Conservation (phyloP, 208 protist species). For the Plasmodiophora brassicae region DNA sequence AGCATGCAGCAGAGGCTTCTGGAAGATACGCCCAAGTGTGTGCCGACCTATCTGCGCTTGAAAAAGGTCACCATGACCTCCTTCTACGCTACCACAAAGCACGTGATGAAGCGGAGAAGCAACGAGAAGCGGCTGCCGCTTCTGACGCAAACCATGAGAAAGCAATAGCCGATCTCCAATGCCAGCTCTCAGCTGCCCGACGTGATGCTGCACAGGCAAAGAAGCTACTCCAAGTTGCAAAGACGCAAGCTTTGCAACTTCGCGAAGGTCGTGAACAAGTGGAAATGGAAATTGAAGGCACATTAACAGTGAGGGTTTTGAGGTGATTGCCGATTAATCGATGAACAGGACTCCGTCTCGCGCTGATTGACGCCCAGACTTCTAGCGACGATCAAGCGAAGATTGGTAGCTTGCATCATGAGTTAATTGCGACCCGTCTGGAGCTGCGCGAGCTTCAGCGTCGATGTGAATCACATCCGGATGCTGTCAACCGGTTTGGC, state of each 20-base stretch:
- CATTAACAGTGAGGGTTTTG: not conserved
- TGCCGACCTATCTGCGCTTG: not conserved
- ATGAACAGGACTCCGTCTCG: not conserved
- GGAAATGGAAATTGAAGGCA: not conserved
- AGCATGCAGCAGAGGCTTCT: not conserved
- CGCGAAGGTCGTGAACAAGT: not conserved
- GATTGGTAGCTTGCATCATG: not conserved
- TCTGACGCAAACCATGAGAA: not conserved
- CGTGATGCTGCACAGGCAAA: not conserved
- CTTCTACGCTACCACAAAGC: not conserved
- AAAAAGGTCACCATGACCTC: not conserved
- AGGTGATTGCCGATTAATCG: not conserved
- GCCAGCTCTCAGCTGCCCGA: not conserved
- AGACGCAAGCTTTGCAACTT: not conserved
- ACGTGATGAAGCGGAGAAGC: not conserved
- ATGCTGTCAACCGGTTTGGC: not conserved
- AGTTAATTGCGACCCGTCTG: not conserved
- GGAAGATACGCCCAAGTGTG: not conserved
- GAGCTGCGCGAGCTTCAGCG: not conserved
- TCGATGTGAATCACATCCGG: not conserved
- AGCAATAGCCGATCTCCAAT: not conserved
- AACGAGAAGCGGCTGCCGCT: not conserved
- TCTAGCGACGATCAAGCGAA: not conserved
- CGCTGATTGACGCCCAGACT: not conserved
- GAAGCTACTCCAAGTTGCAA: slow-evolving; percentile 7